Evolutionary conservation across 2,329 filamentous ascomycete genomes (phyloP).

Genomic region (Fusarium bulbicola): DNA sequence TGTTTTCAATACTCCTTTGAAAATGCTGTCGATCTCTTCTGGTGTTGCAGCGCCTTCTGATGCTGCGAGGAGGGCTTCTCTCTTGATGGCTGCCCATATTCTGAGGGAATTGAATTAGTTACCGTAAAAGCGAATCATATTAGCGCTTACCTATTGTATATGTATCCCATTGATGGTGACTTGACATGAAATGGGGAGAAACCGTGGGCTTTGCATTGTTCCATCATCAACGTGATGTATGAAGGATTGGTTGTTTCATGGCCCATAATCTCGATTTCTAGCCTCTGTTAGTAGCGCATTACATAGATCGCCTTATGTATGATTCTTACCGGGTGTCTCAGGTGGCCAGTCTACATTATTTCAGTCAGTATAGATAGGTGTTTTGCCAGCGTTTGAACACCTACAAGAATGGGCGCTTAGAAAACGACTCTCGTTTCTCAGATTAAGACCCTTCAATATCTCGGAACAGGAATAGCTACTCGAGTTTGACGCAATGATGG

Average conservation of each 20-base stretch:
- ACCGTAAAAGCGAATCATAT: accelerated
- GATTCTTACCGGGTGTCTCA: constrained; percentile 40
- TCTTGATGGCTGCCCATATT: constrained; percentile 47
- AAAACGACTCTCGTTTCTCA: constrained; percentile 48
- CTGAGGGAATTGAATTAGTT: constrained; percentile 11
- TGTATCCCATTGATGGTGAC: constrained; percentile 45
- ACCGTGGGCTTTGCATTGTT: constrained; percentile 40
- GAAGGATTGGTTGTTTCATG: constrained; percentile 38
- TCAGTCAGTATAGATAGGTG: neutral
- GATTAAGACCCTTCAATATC: constrained; percentile 49
- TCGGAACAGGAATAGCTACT: constrained; percentile 56
- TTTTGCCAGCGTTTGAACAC: constrained; percentile 2
- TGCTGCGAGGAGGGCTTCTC: constrained; percentile 45
- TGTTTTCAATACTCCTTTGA: constrained; percentile 44
- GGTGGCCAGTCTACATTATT: constrained; percentile 43
- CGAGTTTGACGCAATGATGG: constrained; percentile 57
- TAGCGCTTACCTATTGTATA: constrained; percentile 42
- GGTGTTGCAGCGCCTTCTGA: constrained; percentile 45
- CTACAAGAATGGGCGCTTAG: constrained; percentile 56
- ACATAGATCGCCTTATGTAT: accelerated
- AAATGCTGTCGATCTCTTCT: constrained; percentile 45
- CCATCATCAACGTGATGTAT: constrained; percentile 38
- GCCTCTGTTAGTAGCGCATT: neutral
- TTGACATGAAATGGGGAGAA: constrained; percentile 46
- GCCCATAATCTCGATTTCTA: constrained; percentile 47